Percentiles rank a stretch among this genome's conserved stretches.
phyloP scores from a whole-genome alignment of 2,329 filamentous ascomycete genomes.

The Hypoxylon sp. region DNA sequence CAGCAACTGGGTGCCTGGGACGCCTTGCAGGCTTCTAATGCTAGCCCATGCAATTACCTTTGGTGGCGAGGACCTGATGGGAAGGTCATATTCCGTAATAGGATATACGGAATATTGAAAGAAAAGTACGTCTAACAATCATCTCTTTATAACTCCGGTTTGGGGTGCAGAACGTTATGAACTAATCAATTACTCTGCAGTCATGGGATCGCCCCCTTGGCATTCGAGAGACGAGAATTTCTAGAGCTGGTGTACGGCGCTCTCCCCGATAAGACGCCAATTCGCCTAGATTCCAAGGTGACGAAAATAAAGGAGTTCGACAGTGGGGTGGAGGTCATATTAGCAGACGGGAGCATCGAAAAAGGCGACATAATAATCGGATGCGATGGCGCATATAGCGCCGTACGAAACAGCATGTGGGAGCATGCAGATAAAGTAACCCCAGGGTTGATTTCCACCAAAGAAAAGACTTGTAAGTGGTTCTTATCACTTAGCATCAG shows the following conservation, averaged over 20 bases:
- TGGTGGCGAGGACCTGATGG: constrained; percentile 1
- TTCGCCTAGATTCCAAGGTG: constrained; percentile 1
- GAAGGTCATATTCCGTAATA: not conserved
- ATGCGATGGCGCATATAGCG: constrained; percentile 28
- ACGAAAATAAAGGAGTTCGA: constrained; percentile 3
- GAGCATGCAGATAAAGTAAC: constrained; percentile 26
- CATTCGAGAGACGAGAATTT: constrained; percentile 16
- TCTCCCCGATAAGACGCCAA: constrained; percentile 10
- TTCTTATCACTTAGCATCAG: not conserved
- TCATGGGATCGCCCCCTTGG: constrained; percentile 4
- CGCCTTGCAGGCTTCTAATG: not conserved
- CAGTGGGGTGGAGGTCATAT: constrained; percentile 16
- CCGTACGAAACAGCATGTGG: constrained; percentile 38
- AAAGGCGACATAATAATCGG: constrained; percentile 30
- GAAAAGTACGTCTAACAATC: not conserved
- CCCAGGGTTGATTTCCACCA: constrained; percentile 24
- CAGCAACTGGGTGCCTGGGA: constrained; percentile 20
- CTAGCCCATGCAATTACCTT: not conserved
- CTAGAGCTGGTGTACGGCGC: constrained; percentile 13
- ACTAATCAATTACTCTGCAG: no score
- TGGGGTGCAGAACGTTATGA: no score
- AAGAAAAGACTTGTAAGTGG: constrained; percentile 35
- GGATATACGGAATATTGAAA: not conserved
- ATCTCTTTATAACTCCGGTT: no score
- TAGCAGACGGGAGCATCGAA: constrained; percentile 22